These are phyloP conservation scores for Solanum bulbocastanum DNA, from an alignment of 257 asterid species.

Conservation along the genomic window DNA sequence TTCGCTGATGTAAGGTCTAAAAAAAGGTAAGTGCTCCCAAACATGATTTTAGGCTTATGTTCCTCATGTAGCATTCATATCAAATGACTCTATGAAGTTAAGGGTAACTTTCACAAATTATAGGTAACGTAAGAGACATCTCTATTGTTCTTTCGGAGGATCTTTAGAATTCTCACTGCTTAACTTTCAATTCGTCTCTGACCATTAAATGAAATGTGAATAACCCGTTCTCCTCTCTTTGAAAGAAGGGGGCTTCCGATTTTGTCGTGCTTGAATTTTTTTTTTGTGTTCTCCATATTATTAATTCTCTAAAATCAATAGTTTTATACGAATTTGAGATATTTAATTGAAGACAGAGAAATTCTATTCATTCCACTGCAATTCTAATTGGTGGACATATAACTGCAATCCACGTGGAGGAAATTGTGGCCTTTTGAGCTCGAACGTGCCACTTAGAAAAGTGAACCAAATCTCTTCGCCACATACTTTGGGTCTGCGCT, in stretches of 20 bases:
- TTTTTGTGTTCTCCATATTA: not conserved
- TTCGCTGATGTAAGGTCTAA: rapidly evolving
- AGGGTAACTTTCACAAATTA: not conserved
- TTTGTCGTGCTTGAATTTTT: not conserved
- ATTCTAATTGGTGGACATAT: no score
- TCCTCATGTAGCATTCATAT: not conserved
- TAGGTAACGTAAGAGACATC: not conserved
- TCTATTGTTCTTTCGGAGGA: not conserved
- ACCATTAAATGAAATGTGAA: not conserved
- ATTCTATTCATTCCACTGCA: no score
- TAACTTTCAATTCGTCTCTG: not conserved
- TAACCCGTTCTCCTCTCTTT: not conserved
- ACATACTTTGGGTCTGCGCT: not conserved
- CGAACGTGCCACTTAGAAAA: not conserved
- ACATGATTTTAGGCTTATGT: not conserved
- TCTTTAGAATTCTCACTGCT: no score
- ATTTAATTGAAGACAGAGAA: no score
- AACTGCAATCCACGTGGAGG: not conserved
- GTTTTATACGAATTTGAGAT: no score
- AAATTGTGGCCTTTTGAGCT: not conserved
- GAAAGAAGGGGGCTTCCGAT: not conserved
- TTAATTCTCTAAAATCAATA: no score
- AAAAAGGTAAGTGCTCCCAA: not conserved
- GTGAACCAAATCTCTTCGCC: not conserved
- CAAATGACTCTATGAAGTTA: not conserved